These are phyloP conservation scores for Eucalyptus curtisii DNA, from an alignment of 345 rosid genomes.

Conservation along the genomic window DNA sequence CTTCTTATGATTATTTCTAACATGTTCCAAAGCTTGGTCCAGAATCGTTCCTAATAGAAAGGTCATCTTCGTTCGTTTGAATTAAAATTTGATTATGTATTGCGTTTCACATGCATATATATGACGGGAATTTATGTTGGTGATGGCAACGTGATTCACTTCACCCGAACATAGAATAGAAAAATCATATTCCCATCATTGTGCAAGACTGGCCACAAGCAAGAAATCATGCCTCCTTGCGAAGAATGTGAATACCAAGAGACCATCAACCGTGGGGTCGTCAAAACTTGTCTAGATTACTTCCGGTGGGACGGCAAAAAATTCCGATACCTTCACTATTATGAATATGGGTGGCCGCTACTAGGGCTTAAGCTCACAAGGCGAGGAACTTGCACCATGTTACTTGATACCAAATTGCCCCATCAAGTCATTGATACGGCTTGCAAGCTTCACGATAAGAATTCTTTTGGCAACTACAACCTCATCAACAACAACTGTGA, in stretches of 20 bases:
- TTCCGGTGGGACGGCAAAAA: not conserved
- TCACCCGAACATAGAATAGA: not conserved
- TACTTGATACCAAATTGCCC: not conserved
- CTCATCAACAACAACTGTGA: not conserved
- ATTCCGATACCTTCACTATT: not conserved
- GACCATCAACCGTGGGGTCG: not conserved
- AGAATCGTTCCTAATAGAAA: not conserved
- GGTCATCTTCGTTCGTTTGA: not conserved
- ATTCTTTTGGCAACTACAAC: not conserved
- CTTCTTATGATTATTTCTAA: not conserved
- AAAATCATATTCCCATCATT: not conserved
- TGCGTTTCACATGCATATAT: not conserved
- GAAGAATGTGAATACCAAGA: not conserved
- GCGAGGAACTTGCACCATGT: not conserved
- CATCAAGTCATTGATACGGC: not conserved
- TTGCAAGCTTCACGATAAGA: not conserved
- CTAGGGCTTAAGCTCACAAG: not conserved
- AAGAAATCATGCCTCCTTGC: not conserved
- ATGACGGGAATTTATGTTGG: not conserved
- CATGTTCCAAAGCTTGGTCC: not conserved
- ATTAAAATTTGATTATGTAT: no score
- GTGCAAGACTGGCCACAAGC: not conserved
- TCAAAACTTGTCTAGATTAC: not conserved
- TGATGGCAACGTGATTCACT: not conserved
- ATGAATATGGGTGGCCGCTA: not conserved